These are phyloP conservation scores for Emergomyces africanus DNA, from an alignment of 2,329 filamentous ascomycete genomes.

Conservation along the genomic window DNA sequence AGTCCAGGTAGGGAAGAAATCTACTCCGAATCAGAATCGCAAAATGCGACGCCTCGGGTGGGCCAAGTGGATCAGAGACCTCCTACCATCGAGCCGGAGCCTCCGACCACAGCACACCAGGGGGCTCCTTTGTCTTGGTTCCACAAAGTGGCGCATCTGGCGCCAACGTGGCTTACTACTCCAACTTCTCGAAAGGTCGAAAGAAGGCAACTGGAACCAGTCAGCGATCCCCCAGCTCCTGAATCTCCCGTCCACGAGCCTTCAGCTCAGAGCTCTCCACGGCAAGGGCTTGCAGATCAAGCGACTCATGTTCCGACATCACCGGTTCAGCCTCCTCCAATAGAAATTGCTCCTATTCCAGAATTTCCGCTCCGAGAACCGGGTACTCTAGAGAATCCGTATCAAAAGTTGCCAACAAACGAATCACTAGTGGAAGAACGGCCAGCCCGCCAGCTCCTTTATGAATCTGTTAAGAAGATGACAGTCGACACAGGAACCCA, in stretches of 20 bases:
- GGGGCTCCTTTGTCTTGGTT: constrained; percentile 24
- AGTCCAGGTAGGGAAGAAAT: background rate
- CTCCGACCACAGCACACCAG: background rate
- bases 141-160: constrained; percentile 14
- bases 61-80: background rate
- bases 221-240: background rate
- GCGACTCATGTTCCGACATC: background rate
- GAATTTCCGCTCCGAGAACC: background rate
- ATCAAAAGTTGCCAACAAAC: background rate
- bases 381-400: background rate
- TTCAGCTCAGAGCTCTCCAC: background rate
- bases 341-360: background rate
- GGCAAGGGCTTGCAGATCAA: background rate
- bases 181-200: background rate
- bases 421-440: background rate
- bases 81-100: background rate
- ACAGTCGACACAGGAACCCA: background rate
- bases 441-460: background rate
- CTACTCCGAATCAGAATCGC: background rate
- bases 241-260: background rate
- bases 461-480: background rate
- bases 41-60: background rate
- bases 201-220: background rate
- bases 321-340: background rate
- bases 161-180: constrained; percentile 10